phyloP scores from a whole-genome alignment of 2,329 filamentous ascomycete species.

The Pestalotiopsis sp. region DNA sequence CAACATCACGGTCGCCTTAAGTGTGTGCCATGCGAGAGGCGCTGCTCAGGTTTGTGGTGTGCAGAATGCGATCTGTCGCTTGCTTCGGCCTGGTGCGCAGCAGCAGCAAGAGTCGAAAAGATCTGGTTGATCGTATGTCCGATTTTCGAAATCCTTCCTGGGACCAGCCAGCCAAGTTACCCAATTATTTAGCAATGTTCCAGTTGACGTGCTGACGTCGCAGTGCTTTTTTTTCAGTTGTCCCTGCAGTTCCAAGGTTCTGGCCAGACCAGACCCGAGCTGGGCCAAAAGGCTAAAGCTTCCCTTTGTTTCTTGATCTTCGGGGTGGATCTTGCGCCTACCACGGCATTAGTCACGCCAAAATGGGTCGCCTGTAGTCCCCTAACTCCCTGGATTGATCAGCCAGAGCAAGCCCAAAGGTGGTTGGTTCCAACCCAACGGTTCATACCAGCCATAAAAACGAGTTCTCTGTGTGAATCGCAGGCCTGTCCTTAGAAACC shows the following conservation, averaged over 20 bases:
- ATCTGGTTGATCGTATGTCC: background rate
- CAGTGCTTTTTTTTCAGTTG: background rate
- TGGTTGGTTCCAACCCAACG: background rate
- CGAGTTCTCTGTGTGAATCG: no score
- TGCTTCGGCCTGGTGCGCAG: background rate
- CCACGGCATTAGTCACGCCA: background rate
- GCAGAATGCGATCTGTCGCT: background rate
- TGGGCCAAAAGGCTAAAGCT: background rate
- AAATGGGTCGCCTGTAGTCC: background rate
- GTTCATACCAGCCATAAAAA: background rate
- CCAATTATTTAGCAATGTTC: background rate
- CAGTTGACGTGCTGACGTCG: background rate
- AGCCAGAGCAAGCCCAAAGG: background rate
- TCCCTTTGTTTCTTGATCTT: background rate
- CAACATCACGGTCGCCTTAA: conserved; percentile 1
- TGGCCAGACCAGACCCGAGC: background rate
- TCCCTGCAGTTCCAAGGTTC: background rate
- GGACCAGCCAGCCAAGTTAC: background rate
- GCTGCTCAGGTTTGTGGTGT: background rate
- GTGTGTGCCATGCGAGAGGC: background rate
- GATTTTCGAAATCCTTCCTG: background rate
- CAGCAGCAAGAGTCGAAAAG: background rate
- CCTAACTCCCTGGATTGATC: background rate
- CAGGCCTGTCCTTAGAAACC: no score
- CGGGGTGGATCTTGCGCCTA: background rate